Base-by-base conservation (phyloP, 2,329 filamentous ascomycete genomes). In the Ophiosphaerella herpotricha region DNA sequence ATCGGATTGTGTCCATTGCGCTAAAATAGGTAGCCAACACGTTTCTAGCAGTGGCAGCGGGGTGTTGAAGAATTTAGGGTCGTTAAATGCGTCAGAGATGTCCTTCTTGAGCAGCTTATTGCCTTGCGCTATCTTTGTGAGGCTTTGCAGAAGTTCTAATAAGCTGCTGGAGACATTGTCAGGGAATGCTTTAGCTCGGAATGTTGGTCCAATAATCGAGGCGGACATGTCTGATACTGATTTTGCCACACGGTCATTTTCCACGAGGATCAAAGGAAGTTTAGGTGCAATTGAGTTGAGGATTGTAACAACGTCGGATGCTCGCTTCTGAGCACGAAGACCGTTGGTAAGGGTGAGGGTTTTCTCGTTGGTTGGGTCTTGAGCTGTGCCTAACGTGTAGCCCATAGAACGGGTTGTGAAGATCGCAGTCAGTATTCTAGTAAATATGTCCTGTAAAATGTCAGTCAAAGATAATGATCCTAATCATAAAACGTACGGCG, bases 71-170 rank as follows among this genome's bases (percentile, higher is more conserved):
- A 99, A 93, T 52, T 86, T 87, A 7, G 85, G 68, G 68, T 99
- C 92, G 65, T 96, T 94, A 76, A 97, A 96, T 0, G 91, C 91
- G 68, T 97, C 94, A 0, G 85, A 81, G 1, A 97, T 82, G 63
- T 99, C 95, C 71, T 92, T 96, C 75, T 89, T 96, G 91, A 93
- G 97, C 1, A 85, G 80, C 73, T 96, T 97, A 54, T 93, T 88
- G 46, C 89, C 88, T 58, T 88, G 89, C 2, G 89, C 84, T 24
- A 96, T 80, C 60, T 86, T 86, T 0, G 88, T 85, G 46, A 97
- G 82, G 57, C 93, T 86, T 46, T 88, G 86, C 2, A 97, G 75
- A 12, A 99, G 80, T 12, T 81, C 79, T 45, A 99, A 76, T 7
- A 88, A 85, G 50, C 82, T 86, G 50, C 82, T 80, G 11, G 87